Evolutionary conservation across 169 alveolate species (phyloP).

Genomic region (Blepharisma undulans): DNA sequence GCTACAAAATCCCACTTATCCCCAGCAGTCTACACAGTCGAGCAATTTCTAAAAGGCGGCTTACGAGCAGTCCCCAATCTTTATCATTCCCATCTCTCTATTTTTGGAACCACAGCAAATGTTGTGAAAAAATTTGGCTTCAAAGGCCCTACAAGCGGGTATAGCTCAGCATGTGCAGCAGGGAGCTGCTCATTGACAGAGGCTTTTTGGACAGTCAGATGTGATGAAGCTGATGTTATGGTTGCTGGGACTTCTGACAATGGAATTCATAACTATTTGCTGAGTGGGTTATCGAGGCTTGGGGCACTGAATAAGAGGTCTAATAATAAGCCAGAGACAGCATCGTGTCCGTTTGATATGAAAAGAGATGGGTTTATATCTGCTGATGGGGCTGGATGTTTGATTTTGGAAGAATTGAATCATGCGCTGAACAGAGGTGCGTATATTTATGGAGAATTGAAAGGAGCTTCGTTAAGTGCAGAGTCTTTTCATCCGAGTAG

Average conservation of each 20-base stretch:
- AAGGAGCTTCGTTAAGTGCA: slow-evolving; percentile 49
- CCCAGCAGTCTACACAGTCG: background rate
- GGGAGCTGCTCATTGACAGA: slow-evolving; percentile 21
- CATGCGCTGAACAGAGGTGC: slow-evolving; percentile 17
- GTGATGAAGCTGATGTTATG: slow-evolving; percentile 25
- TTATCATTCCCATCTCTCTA: background rate
- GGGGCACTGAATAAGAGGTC: slow-evolving; percentile 9
- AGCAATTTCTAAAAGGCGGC: background rate
- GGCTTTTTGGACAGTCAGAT: background rate
- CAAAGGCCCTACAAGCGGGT: slow-evolving; percentile 5
- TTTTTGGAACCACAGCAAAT: background rate
- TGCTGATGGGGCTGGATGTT: slow-evolving; percentile 25
- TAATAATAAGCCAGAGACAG: background rate
- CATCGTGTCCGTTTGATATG: slow-evolving; percentile 6
- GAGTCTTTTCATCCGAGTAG: background rate
- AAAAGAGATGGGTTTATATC: slow-evolving; percentile 22
- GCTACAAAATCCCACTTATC: background rate
- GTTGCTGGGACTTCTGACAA: slow-evolving; percentile 19
- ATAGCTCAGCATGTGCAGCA: slow-evolving; percentile 31
- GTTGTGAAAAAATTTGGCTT: background rate
- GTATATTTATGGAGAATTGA: slow-evolving; percentile 83
- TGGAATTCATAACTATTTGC: background rate
- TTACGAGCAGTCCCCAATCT: background rate
- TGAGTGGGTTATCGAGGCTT: background rate
- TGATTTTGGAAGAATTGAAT: background rate